Percentiles rank a stretch among this genome's conserved stretches.
phyloP scores from a whole-genome alignment of 345 rosid species.

The Sonneratia caseolaris region DNA sequence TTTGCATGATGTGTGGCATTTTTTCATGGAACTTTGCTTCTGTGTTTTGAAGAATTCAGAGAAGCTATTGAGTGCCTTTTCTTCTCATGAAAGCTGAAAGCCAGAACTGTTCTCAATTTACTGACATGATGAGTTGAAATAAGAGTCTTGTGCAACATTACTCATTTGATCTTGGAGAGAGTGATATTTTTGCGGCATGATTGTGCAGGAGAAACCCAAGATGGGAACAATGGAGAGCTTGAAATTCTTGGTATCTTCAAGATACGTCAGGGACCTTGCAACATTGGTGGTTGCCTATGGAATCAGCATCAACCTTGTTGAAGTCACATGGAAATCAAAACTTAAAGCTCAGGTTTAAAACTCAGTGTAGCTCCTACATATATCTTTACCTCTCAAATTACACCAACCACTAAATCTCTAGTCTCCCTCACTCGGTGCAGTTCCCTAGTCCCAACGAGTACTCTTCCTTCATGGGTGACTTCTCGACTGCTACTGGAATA shows the following conservation, averaged over 20 bases:
- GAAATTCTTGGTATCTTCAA: constrained; percentile 86
- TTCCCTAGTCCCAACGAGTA: constrained; percentile 97
- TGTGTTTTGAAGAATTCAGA: not conserved
- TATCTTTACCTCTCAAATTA: not conserved
- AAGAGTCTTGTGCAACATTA: not conserved
- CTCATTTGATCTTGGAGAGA: not conserved
- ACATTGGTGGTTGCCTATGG: constrained; percentile 97
- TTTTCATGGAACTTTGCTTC: not conserved
- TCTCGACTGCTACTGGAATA: constrained; percentile 86
- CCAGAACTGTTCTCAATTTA: not conserved
- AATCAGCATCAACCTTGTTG: constrained; percentile 95
- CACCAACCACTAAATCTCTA: not conserved
- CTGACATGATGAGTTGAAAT: not conserved
- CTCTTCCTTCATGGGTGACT: constrained; percentile 98
- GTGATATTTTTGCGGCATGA: not conserved
- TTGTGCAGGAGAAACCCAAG: constrained; percentile 67
- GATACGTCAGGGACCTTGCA: constrained; percentile 86
- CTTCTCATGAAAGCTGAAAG: not conserved
- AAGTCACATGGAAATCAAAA: constrained; percentile 98
- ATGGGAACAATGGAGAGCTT: constrained; percentile 98
- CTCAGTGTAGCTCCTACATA: not conserved
- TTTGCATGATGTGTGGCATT: not conserved
- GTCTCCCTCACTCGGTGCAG: constrained; percentile 20
- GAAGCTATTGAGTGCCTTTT: not conserved
- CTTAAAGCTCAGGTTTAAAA: constrained; percentile 91